Conservation (phyloP, 2,329 filamentous ascomycete genomes). For the Nemania sp. region DNA sequence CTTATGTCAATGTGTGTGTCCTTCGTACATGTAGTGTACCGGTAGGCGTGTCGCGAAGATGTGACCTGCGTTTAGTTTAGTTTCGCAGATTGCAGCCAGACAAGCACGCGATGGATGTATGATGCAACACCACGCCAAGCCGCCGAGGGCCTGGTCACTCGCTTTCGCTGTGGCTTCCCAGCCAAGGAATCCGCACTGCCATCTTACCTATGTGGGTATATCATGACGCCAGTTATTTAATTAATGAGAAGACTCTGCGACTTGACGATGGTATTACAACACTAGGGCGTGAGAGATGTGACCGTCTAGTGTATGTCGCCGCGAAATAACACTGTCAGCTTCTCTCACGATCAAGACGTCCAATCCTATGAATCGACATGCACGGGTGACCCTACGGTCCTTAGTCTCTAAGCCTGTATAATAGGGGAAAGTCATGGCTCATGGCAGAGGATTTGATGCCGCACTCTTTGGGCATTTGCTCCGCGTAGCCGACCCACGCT, state of each 20-base stretch:
- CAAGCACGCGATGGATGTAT: not conserved
- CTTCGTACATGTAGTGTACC: no score
- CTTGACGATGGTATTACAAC: not conserved
- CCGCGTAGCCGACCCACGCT: constrained; percentile 10
- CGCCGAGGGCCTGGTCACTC: constrained; percentile 22
- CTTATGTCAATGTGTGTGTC: no score
- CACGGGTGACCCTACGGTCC: not conserved
- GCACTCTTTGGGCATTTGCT: not conserved
- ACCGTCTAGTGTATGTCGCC: not conserved
- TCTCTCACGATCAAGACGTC: not conserved
- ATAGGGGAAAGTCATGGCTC: no score
- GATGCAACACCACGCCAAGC: constrained; percentile 26
- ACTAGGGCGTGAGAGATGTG: not conserved
- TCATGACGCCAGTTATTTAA: constrained; percentile 1
- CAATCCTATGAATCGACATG: not conserved
- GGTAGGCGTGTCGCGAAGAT: constrained; percentile 20
- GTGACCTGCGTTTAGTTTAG: constrained; percentile 13
- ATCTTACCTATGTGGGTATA: not conserved
- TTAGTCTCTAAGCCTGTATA: not conserved
- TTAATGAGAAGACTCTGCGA: not conserved
- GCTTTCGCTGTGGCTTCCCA: constrained; percentile 1
- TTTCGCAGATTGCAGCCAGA: constrained; percentile 8
- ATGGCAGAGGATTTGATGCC: not conserved
- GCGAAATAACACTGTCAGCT: not conserved
- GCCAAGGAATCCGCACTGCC: constrained; percentile 1